Conservation (phyloP, 345 rosid genomes). For the Odontarrhena argentea region DNA sequence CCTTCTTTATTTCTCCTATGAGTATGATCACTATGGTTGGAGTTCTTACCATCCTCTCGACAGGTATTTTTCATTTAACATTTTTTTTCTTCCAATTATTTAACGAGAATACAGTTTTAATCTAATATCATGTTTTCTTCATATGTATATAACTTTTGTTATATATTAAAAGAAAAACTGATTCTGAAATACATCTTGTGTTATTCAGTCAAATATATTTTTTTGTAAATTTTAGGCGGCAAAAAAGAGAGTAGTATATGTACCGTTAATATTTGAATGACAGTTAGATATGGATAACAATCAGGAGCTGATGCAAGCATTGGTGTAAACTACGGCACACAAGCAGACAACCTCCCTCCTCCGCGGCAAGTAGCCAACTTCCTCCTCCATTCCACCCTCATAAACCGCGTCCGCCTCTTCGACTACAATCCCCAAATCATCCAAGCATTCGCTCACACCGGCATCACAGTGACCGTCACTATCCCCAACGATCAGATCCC, state of each 20-base stretch:
- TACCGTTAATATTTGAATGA: constrained; percentile 19
- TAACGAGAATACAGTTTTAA: not conserved
- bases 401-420: constrained; percentile 71
- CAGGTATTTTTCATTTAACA: constrained; percentile 30
- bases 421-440: constrained; percentile 58
- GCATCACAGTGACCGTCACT: constrained; percentile 60
- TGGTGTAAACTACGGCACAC: constrained; percentile 84
- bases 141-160: too few relatives aligned
- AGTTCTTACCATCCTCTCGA: constrained; percentile 4
- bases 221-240: too few relatives aligned
- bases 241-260: not conserved
- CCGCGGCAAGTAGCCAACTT: constrained; percentile 71
- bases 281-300: not conserved
- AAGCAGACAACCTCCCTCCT: constrained; percentile 75
- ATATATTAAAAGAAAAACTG: too few relatives aligned
- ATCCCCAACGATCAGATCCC: constrained; percentile 78
- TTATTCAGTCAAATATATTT: too few relatives aligned
- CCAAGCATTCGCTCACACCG: constrained; percentile 69
- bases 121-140: too few relatives aligned
- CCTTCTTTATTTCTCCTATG: constrained; percentile 6
- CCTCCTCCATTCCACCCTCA: constrained; percentile 64
- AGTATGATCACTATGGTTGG: not conserved
- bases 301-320: constrained; percentile 51
- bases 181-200: too few relatives aligned
- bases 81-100: constrained; percentile 7